These are phyloP conservation scores for Cyberlindnera meyerae DNA, from an alignment of 805 yeast genomes.

Conservation along the genomic window DNA sequence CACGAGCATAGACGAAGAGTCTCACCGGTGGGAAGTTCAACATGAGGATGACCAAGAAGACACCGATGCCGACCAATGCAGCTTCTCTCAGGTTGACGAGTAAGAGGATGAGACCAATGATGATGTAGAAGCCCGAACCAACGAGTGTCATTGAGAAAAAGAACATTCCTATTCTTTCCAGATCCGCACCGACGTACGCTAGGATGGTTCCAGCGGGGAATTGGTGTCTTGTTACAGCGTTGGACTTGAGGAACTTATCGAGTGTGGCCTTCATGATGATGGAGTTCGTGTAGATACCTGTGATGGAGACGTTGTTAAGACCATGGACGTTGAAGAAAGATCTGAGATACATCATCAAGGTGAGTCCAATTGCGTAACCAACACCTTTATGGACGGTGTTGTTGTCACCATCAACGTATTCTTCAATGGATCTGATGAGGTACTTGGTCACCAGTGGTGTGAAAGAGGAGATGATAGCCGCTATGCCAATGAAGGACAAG, in stretches of 20 bases:
- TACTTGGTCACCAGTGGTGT: constrained; percentile 48
- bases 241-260: constrained; percentile 57
- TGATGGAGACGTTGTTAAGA: not conserved
- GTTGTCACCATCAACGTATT: constrained; percentile 35
- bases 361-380: constrained; percentile 65
- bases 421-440: constrained; percentile 47
- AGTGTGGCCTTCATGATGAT: constrained; percentile 61
- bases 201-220: constrained; percentile 66
- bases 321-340: not conserved
- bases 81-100: constrained; percentile 58
- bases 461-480: constrained; percentile 17
- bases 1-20: constrained; percentile 42
- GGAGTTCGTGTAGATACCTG: not conserved
- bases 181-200: constrained; percentile 72
- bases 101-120: constrained; percentile 52
- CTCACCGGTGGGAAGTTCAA: constrained; percentile 39
- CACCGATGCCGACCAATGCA: constrained; percentile 56
- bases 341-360: not conserved
- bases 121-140: constrained; percentile 45
- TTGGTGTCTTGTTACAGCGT: constrained; percentile 47
- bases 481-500: not conserved
- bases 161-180: constrained; percentile 64
- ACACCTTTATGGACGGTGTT: constrained; percentile 47
- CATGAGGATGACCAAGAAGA: constrained; percentile 37
- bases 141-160: not conserved